Percentiles rank a stretch among this genome's conserved stretches.
phyloP scores from a whole-genome alignment of 192 early-diverging fungal species.

The Gigaspora rosea region DNA sequence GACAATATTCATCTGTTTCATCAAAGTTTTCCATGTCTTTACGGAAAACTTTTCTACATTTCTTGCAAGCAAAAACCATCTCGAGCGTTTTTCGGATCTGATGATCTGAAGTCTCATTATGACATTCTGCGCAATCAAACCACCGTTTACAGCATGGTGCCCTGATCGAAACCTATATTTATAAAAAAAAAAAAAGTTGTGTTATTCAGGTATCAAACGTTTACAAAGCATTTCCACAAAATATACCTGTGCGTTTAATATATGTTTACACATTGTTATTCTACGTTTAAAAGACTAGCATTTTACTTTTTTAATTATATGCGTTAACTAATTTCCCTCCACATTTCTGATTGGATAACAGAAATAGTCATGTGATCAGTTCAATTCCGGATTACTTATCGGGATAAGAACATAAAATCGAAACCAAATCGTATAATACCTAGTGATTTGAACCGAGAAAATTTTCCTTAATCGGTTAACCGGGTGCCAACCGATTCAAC shows the following conservation, averaged over 20 bases:
- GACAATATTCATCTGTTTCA: slow-evolving; percentile 96
- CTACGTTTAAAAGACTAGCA: too few relatives aligned
- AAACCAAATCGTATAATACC: too few relatives aligned
- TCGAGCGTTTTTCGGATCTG: slow-evolving; percentile 77
- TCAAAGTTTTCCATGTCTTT: slow-evolving; percentile 89
- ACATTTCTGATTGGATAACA: too few relatives aligned
- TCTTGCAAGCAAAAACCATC: slow-evolving; percentile 97
- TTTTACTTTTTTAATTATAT: too few relatives aligned
- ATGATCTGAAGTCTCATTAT: slow-evolving; percentile 79
- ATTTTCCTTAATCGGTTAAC: too few relatives aligned
- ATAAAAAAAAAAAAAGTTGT: neutral
- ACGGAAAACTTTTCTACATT: slow-evolving; percentile 97
- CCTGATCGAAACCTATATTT: slow-evolving; percentile 77
- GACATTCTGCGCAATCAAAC: slow-evolving; percentile 98
- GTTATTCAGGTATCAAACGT: neutral
- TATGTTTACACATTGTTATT: slow-evolving; percentile 86
- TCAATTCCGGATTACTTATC: too few relatives aligned
- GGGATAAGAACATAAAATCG: too few relatives aligned
- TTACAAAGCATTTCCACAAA: neutral
- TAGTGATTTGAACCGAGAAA: too few relatives aligned
- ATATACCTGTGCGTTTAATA: slow-evolving; percentile 93
- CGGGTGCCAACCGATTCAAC: too few relatives aligned
- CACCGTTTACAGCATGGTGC: slow-evolving; percentile 93
- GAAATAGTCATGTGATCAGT: too few relatives aligned
- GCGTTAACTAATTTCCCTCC: too few relatives aligned